Evolutionary conservation across 1,284 basidiomycete species (phyloP), one percentile per base, ranked within the genome.

Genomic region (Trichosporon coremiiforme): DNA sequence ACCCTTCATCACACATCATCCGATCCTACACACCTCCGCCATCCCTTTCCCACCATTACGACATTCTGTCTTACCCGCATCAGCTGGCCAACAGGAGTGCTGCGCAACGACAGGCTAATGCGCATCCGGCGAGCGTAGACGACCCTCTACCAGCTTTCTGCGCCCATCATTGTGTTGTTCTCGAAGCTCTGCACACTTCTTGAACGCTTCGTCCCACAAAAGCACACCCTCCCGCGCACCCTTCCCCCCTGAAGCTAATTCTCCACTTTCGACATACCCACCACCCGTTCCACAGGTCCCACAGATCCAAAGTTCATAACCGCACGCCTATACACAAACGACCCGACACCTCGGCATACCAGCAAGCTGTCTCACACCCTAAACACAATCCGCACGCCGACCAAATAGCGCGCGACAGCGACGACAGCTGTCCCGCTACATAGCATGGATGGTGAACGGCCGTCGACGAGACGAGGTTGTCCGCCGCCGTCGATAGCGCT

Each of bases 1-100:
- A 17, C 50, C 50, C 50, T 10, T 53, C 50, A 25, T 53, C 50
- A 53, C 50, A 53, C 50, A 53, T 53, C 50, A 53, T 53, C 50
- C 20, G 50, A 8, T 25, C 22, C 50, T 53, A 10, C 50, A 25
- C 9, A 25, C 9, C 50, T 20, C 50, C 50, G 50, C 20, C 50
- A 20, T 53, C 50, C 50, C 50, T 53, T 53, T 53, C 22, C 22
- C 50, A 53, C 50, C 50, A 20, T 53, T 53, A 53, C 50, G 50
- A 53, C 50, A 53, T 25, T 53, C 20, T 53, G 50, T 53, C 50
- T 25, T 25, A 22, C 50, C 50, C 50, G 50, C 9, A 17, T 20
- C 50, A 53, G n/a, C 50, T 53, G 22, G 20, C 50, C 50, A 53
- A 53, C 50, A 53, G 50, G 50, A 53, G 50, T 17, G 15, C 50